phyloP scores from a whole-genome alignment of 768 basidiomycete genomes.

The Pleurotus tuber-regium region DNA sequence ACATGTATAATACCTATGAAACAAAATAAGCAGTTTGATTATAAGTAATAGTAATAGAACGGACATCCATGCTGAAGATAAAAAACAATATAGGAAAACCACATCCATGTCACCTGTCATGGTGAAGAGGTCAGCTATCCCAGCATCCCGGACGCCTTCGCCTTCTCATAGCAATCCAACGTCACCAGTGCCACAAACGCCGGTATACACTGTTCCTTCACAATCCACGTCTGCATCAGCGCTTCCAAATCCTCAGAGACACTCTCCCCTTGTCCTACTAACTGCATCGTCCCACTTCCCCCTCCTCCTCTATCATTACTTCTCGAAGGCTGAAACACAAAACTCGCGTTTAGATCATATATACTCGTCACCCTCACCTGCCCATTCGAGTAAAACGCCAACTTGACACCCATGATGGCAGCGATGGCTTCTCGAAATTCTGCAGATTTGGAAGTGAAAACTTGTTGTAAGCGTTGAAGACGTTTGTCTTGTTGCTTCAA shows the following conservation, averaged over 20 bases:
- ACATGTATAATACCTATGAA: too few relatives aligned
- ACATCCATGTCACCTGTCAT: too few relatives aligned
- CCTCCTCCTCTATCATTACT: too few relatives aligned
- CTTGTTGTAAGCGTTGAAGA: conserved; percentile 77
- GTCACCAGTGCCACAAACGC: conserved; percentile 89
- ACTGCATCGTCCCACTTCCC: conserved; percentile 59
- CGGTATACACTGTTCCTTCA: conserved; percentile 80
- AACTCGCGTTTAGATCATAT: conserved; percentile 83
- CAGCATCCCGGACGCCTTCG: conserved; percentile 37
- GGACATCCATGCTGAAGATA: too few relatives aligned
- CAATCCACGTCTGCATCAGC: conserved; percentile 84
- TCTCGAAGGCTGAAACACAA: conserved; percentile 75
- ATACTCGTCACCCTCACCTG: conserved; percentile 88
- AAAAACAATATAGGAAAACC: too few relatives aligned
- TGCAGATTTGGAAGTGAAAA: conserved; percentile 78
- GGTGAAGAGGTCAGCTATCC: too few relatives aligned
- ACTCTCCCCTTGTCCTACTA: conserved; percentile 71
- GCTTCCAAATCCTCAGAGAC: conserved; percentile 74
- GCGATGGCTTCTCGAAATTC: conserved; percentile 93
- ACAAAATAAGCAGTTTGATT: too few relatives aligned
- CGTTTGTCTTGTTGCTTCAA: conserved; percentile 82
- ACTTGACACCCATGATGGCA: conserved; percentile 86
- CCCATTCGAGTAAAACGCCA: conserved; percentile 89
- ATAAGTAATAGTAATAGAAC: too few relatives aligned
- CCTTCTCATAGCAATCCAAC: conserved; percentile 82